phyloP scores from a whole-genome alignment of 192 early-diverging fungal species.

The Globomyces pollinis-pini region DNA sequence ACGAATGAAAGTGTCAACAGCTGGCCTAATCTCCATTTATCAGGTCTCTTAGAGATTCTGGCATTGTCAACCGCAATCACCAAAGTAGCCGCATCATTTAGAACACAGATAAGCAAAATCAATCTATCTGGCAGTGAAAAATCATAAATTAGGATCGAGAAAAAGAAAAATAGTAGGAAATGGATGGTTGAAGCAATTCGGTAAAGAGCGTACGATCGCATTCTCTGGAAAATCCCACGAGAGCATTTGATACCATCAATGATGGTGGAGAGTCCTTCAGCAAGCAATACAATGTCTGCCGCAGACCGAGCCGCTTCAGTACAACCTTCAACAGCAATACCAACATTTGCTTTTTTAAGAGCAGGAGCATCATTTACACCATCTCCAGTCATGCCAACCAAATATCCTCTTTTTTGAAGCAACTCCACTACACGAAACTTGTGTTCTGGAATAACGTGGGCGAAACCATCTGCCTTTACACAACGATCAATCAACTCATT shows the following conservation, averaged over 20 bases:
- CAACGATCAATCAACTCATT: constrained; percentile 70
- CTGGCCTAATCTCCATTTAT: constrained; percentile 95
- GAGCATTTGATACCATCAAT: constrained; percentile 85
- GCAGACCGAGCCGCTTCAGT: constrained; percentile 95
- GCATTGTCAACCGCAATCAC: constrained; percentile 93
- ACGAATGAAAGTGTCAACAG: constrained; percentile 73
- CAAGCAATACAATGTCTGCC: constrained; percentile 90
- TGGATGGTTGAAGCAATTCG: constrained; percentile 94
- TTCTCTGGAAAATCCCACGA: constrained; percentile 92
- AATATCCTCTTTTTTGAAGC: constrained; percentile 76
- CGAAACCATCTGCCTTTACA: constrained; percentile 88
- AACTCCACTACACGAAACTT: constrained; percentile 96
- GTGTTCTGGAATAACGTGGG: constrained; percentile 96
- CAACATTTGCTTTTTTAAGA: constrained; percentile 95
- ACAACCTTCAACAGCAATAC: constrained; percentile 94
- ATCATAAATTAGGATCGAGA: constrained; percentile 76
- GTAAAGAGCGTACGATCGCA: constrained; percentile 79
- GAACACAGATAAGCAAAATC: constrained; percentile 79
- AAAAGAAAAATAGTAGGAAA: constrained; percentile 84
- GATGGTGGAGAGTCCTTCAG: constrained; percentile 85
- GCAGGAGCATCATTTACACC: constrained; percentile 98
- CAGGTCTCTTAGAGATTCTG: constrained; percentile 76
- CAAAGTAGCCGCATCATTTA: constrained; percentile 90
- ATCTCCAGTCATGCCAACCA: constrained; percentile 96
- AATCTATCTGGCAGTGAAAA: constrained; percentile 79